Evolutionary conservation across 2,329 filamentous ascomycete species (phyloP).

Genomic region (Emergomyces pasteurianus): DNA sequence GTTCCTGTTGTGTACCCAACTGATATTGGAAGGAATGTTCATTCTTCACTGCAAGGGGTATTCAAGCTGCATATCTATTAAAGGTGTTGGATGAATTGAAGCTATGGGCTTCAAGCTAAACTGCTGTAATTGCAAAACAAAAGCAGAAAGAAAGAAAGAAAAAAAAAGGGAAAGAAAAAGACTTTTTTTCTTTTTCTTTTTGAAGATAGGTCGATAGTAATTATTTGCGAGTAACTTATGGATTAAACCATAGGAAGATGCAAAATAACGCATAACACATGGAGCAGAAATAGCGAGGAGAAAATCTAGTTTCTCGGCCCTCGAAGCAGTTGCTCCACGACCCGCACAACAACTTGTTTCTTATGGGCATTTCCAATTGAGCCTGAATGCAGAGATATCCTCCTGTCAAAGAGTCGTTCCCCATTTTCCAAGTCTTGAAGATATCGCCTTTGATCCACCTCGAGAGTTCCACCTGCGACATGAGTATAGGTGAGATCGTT

Average conservation of each 20-base stretch:
- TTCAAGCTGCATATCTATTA: no score
- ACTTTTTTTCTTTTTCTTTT: no score
- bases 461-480: constrained; percentile 2
- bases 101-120: no score
- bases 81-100: no score
- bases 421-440: constrained; percentile 6
- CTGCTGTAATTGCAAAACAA: no score
- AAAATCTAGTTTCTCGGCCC: constrained; percentile 8
- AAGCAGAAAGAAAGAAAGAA: not conserved
- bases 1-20: no score
- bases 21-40: no score
- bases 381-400: not conserved
- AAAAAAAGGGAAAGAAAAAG: not conserved
- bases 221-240: not conserved
- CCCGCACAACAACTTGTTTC: constrained; percentile 5
- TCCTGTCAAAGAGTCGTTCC: constrained; percentile 8
- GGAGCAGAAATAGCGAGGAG: not conserved
- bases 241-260: not conserved
- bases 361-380: not conserved
- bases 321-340: constrained; percentile 7
- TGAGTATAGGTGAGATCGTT: constrained; percentile 3
- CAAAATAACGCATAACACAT: not conserved
- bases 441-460: constrained; percentile 5
- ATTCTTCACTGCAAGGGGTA: no score
- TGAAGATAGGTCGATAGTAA: no score